phyloP scores from a whole-genome alignment of 2,329 filamentous ascomycete genomes.

The Bimuria novae-zelandiae region DNA sequence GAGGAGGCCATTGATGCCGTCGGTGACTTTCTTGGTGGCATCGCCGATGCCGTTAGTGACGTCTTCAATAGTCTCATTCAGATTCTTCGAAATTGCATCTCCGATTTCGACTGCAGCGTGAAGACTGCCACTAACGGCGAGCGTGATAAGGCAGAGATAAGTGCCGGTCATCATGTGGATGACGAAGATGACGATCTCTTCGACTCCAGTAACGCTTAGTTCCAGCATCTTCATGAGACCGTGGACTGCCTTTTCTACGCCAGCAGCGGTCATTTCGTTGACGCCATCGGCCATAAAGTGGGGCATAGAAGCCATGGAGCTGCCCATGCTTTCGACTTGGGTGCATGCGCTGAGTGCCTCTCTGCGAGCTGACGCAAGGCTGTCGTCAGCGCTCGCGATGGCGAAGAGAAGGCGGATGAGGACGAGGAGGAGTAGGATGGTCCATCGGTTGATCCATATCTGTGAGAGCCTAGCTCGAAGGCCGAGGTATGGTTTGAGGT shows the following conservation, averaged over 20 bases:
- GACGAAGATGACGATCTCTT: constrained; percentile 87
- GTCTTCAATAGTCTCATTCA: constrained; percentile 66
- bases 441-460: constrained; percentile 98
- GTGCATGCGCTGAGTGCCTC: constrained; percentile 89
- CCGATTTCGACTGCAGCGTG: constrained; percentile 69
- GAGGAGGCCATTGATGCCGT: constrained; percentile 47
- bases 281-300: constrained; percentile 89
- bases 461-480: constrained; percentile 89
- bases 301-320: constrained; percentile 96
- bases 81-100: constrained; percentile 62
- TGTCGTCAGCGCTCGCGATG: constrained; percentile 70
- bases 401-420: constrained; percentile 81
- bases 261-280: constrained; percentile 80
- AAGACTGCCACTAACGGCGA: constrained; percentile 79
- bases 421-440: constrained; percentile 82
- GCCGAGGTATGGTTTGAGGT: constrained; percentile 88
- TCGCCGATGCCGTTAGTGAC: constrained; percentile 58
- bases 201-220: constrained; percentile 79
- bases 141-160: constrained; percentile 85
- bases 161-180: constrained; percentile 91
- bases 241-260: constrained; percentile 78
- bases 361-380: constrained; percentile 74
- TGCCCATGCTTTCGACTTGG: constrained; percentile 89
- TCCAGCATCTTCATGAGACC: constrained; percentile 79
- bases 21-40: constrained; percentile 37